Evolutionary conservation across 805 yeast species (phyloP), one percentile per base, ranked within the genome.

Genomic region (Sungouiella blattae): DNA sequence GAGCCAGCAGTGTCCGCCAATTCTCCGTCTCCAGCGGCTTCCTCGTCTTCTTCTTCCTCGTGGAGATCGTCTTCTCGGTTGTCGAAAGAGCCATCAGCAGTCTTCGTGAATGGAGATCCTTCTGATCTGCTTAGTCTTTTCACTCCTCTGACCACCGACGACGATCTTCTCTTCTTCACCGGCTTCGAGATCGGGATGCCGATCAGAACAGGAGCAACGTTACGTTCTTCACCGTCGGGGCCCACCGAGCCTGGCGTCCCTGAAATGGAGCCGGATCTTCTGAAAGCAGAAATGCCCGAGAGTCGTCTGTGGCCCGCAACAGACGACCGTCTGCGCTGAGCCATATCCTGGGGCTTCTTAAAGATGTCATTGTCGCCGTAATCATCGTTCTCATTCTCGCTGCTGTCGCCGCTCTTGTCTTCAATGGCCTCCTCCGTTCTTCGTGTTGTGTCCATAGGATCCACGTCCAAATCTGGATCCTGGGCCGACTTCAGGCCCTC

Each of bases 141-240:
- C 17, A 40, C 28, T 17, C 40, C 37, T 18, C 31, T 33, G 15
- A 22, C 33, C 17, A 47, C 35, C 32, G 58, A 54, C 18, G 64
- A 57, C 15, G 48, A 39, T 27, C 58, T 41, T 32, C 71, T 53
- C 34, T 63, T 51, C 25, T 54, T 58, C 13, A 45, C 27, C 21
- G 57, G 52, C 31, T 59, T 64, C 4, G 54, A 46, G 8, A 51
- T 39, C 1, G 72, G 72, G 18, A 67, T 62, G n/a, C 59, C 66
- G 34, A 67, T 67, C 24, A 57, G 54, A 26, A 58, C 57, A 3
- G 71, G 70, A 1, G 43, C 39, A n/a, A 39, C 37, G 30, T 11
- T 21, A 28, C 9, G 18, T 40, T 32, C 37, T 9, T 15, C 44
- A 18, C 41, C 33, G 7, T 39, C 49, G 6, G 52, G 41, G 25